Evolutionary conservation across 208 protist species (phyloP).

Genomic region (Leishmania lainsoni): DNA sequence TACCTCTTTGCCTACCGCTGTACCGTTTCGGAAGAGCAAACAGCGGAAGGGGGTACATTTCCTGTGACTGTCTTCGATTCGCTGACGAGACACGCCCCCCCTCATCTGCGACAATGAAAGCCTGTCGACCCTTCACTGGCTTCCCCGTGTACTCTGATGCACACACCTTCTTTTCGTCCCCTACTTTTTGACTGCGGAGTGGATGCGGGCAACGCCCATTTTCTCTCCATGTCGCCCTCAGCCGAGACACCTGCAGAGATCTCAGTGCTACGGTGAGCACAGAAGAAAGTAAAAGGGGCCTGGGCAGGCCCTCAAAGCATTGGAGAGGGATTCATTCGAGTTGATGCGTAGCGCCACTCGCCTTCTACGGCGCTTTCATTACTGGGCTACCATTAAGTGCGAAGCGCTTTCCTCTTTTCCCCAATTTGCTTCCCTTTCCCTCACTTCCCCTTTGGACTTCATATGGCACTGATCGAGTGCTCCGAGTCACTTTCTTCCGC

Average conservation of each 20-base stretch:
- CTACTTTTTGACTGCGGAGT: neutral
- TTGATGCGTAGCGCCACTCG: neutral
- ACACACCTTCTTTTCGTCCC: neutral
- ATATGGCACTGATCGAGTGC: slow-evolving; percentile 27
- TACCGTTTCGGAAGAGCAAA: neutral
- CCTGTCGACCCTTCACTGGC: neutral
- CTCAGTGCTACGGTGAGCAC: no score
- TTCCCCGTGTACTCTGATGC: neutral
- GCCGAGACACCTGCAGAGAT: neutral
- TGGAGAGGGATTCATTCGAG: neutral
- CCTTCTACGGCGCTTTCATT: neutral
- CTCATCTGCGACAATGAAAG: neutral
- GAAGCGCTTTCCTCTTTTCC: neutral
- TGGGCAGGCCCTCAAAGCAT: neutral
- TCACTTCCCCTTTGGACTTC: neutral
- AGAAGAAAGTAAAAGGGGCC: no score
- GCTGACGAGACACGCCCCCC: neutral
- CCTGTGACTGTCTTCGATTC: neutral
- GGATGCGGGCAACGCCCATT: neutral
- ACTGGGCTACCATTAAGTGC: neutral
- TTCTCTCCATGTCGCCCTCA: neutral
- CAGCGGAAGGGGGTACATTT: neutral
- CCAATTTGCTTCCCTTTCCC: no score
- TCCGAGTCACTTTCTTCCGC: slow-evolving; percentile 13
- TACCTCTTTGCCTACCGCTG: neutral